Conservation (phyloP, 2,329 filamentous ascomycete genomes). For the Talaromyces marneffei region DNA sequence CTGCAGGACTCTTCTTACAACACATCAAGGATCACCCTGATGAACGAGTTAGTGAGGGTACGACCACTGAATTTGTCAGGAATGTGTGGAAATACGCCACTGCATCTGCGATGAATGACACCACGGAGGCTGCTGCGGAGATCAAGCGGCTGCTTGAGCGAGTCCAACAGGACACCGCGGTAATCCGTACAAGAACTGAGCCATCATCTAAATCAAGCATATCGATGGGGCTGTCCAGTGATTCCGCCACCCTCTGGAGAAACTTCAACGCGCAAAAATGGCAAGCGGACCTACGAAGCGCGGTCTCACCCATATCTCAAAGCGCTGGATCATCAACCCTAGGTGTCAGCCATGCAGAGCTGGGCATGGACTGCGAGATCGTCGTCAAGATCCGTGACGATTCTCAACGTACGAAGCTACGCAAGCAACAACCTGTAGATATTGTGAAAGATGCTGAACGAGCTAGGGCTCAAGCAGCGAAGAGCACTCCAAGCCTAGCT, state of each 20-base stretch:
- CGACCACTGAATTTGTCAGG: too few relatives aligned
- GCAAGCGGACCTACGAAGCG: not conserved
- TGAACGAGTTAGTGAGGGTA: too few relatives aligned
- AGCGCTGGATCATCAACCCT: not conserved
- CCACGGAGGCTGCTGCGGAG: not conserved
- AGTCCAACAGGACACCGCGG: not conserved
- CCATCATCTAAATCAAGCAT: not conserved
- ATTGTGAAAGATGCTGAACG: not conserved
- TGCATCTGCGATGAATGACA: too few relatives aligned
- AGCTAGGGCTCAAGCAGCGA: not conserved
- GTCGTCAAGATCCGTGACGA: not conserved
- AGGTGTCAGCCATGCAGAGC: not conserved
- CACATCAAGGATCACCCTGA: constrained; percentile 20
- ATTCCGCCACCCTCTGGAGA: not conserved
- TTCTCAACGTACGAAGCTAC: not conserved
- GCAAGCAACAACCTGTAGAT: not conserved
- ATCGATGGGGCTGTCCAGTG: not conserved
- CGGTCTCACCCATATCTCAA: not conserved
- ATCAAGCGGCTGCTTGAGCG: not conserved
- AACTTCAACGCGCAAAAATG: not conserved
- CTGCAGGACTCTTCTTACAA: not conserved
- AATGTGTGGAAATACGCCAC: too few relatives aligned
- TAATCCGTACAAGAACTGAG: not conserved
- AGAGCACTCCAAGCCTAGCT: not conserved
- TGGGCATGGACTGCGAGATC: not conserved